phyloP scores from a whole-genome alignment of 2,329 filamentous ascomycete genomes.

The Epichloe coenophiala region DNA sequence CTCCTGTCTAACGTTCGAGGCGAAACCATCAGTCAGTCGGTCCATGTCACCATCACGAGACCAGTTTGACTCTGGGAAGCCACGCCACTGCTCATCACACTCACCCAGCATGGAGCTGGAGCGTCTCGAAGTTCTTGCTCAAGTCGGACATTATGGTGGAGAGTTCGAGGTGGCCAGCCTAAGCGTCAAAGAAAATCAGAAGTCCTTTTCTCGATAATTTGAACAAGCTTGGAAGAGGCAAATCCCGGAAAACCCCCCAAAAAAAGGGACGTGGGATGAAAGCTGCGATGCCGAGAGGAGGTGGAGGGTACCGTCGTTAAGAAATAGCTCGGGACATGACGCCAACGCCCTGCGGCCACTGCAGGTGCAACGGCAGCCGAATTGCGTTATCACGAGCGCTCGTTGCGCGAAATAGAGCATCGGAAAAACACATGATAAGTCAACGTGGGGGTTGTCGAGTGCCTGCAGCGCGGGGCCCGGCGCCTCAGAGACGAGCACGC shows the following conservation, averaged over 20 bases:
- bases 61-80: too few relatives aligned
- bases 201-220: background rate
- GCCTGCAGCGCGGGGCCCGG: too few relatives aligned
- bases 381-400: slow-evolving; percentile 5
- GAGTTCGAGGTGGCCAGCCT: background rate
- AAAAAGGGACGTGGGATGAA: background rate
- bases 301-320: background rate
- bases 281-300: too few relatives aligned
- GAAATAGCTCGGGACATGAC: background rate
- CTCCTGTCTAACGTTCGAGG: slow-evolving; percentile 45
- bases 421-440: background rate
- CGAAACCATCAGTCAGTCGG: background rate
- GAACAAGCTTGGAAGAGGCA: background rate
- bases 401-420: slow-evolving; percentile 3
- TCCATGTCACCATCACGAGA: too few relatives aligned
- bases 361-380: background rate
- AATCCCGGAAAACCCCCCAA: background rate
- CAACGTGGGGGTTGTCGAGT: background rate
- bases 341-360: background rate
- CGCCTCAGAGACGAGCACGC: slow-evolving; percentile 2
- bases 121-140: slow-evolving; percentile 62
- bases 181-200: too few relatives aligned
- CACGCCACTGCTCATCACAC: slow-evolving; percentile 10
- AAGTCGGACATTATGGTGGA: slow-evolving; percentile 22
- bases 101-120: slow-evolving; percentile 77